These are phyloP conservation scores for Daldinia decipiens DNA, from an alignment of 495 filamentous ascomycete genomes.

Conservation along the genomic window DNA sequence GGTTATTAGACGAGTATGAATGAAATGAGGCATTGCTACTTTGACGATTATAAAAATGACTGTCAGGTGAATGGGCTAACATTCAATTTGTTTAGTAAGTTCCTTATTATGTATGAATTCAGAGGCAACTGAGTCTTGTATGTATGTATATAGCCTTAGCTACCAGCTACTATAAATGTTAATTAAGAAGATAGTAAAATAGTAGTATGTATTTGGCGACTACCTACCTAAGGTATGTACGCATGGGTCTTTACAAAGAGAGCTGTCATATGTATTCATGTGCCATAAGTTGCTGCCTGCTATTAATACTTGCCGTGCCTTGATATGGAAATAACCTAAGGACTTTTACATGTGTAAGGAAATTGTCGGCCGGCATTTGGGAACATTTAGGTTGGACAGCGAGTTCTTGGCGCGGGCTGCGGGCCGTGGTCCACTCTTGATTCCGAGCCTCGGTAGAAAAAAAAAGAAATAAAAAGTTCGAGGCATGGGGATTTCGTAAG, in stretches of 20 bases:
- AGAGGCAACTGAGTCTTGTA: not conserved
- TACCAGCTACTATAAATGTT: not conserved
- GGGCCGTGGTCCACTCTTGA: not conserved
- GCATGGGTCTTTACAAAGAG: not conserved
- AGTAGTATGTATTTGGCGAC: no score
- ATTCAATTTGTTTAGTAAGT: not conserved
- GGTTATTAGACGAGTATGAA: constrained; percentile 35
- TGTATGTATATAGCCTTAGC: not conserved
- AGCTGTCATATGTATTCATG: not conserved
- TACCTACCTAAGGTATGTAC: no score
- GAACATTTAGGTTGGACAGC: not conserved
- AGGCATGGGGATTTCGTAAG: not conserved
- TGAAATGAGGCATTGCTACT: constrained; percentile 27
- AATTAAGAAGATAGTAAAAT: not conserved
- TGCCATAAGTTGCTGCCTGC: constrained; percentile 1
- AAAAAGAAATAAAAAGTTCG: not conserved
- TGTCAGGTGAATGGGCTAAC: not conserved
- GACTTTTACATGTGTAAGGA: constrained; percentile 2
- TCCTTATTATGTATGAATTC: not conserved
- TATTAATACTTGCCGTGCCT: not conserved
- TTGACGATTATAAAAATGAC: constrained; percentile 1
- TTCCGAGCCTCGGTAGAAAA: constrained; percentile 41
- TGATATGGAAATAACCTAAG: not conserved
- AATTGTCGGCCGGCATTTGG: constrained; percentile 8
- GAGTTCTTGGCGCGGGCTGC: not conserved